Evolutionary conservation across 208 protist genomes (phyloP), one percentile per base, ranked within the genome.

Genomic region (Wallacemonas sp.): DNA sequence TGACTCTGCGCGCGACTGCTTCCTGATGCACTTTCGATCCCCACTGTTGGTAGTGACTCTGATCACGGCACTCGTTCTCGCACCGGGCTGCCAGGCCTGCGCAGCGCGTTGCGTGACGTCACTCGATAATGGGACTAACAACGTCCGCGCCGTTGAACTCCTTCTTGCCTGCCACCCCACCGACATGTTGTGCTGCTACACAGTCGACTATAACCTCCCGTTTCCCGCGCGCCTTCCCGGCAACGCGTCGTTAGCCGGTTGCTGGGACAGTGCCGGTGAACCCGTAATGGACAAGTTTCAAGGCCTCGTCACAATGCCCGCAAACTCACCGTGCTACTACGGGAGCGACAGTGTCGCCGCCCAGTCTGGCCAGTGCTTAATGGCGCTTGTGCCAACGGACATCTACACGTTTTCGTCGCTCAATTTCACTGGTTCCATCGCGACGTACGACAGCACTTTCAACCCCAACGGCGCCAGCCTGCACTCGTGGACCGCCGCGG

Each of bases 161-260:
- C 50, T 57, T 0, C 19, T 57, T 6, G 29, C 3, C 5, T 57
- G 1, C 30, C 50, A n/a, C 3, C 0, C 26, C 10, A 9, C 9
- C 3, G 50, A 57, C 9, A 57, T 32, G n/a, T 19, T 57, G 50
- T 57, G 50, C 30, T 57, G 50, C 21, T 57, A 57, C 50, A 57
- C 21, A 6, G 29, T 37, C 10, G 19, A 57, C 50, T 57, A 57
- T 19, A 57, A 6, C 32, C 0, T 21, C 3, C 36, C 50, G 13
- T 57, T 57, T 26, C 12, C 12, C 9, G 13, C 26, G 8, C 46
- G 46, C 0, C 46, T 8, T n/a, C 5, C 9, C 10, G 8, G 24
- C 15, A 33, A 5, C 9, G 27, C 26, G 0, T 34, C 1, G 6
- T n/a, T 33, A 15, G 33, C 50, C 12, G 50, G 50, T 9, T 57